Base-by-base conservation (phyloP, 345 rosid species). In the Diplotaxis tenuifolia region DNA sequence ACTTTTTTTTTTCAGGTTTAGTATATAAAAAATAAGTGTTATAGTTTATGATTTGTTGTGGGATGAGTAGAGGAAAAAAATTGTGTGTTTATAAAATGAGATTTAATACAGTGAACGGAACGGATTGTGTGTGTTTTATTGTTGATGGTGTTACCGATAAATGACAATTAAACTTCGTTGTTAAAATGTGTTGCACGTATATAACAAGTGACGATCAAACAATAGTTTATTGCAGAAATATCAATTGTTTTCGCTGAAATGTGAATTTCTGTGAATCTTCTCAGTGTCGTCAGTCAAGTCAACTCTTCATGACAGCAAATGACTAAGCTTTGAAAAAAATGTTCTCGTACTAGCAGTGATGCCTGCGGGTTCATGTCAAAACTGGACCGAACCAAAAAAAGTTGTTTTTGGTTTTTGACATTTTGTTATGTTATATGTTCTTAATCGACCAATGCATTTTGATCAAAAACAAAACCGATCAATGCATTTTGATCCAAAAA, bases 1-100 rank as follows among this genome's bases (percentile, higher is more conserved):
- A 55, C 6, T 22, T 3, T 49, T 21, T 34, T 60, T 34, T 50
- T 42, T 8, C 15, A 56, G 45, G 32, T 15, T 47, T 62, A 22
- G 12, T 47, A 42, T 40, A 63, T 25, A 29, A 6, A 22, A n/a
- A 36, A 42, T 29, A 75, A 66, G 25, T 12, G n/a, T 47, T 9
- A 18, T 58, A 62, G 32, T 59, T 25, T 10, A 12, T 19, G 40
- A 7, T 42, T 64, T 54, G 25, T 6, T 72, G 15, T 53, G 29
- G 15, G 45, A 9, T 64, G 34, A 28, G 47, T 58, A 70, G 58
- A 12, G 0, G 21, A 60, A 59, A 40, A 9, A 1, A 15, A 20
- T 16, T 28, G 7, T 64, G 75, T 72, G 64, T 28, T 54, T 19
- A 55, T 56, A 65, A 42, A n/a, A 65, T 56, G 21, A 23, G 27